A percentile compares a stretch with the other conserved stretches of the same genome.
Evolutionary conservation across 129 eudicot genomes (phyloP).

Genomic region (Kitagawia praeruptora): DNA sequence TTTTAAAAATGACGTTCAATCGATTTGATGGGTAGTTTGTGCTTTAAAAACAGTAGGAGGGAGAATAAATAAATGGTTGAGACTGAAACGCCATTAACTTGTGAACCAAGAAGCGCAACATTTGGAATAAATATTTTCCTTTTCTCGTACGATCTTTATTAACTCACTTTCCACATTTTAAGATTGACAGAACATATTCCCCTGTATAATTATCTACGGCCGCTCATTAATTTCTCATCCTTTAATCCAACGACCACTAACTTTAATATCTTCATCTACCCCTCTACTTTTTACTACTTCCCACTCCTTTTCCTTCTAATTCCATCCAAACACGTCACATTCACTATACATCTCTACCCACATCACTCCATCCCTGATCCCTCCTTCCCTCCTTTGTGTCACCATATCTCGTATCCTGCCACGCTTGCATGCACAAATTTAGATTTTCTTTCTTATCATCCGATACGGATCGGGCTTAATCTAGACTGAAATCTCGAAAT

Average conservation of each 20-base stretch:
- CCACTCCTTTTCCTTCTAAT: background rate
- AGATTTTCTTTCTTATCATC: no score
- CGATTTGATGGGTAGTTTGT: background rate
- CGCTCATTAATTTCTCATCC: background rate
- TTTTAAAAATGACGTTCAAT: no score
- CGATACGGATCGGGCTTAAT: no score
- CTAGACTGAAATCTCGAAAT: no score
- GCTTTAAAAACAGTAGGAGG: background rate
- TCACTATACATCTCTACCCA: background rate
- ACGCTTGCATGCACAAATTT: background rate
- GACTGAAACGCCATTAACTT: background rate
- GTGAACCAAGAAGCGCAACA: background rate
- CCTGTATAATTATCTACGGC: background rate
- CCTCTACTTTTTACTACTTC: no score
- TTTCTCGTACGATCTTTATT: background rate
- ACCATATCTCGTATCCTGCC: background rate
- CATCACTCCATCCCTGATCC: constrained; percentile 1
- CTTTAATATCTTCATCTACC: background rate
- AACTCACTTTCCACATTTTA: background rate
- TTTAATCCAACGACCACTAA: constrained; percentile 3
- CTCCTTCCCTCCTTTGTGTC: constrained; percentile 1
- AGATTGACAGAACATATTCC: background rate
- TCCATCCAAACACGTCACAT: background rate
- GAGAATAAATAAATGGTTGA: background rate
- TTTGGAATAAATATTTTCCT: background rate